Conservation (phyloP, 129 eudicot genomes). For the Lactuca saligna region DNA sequence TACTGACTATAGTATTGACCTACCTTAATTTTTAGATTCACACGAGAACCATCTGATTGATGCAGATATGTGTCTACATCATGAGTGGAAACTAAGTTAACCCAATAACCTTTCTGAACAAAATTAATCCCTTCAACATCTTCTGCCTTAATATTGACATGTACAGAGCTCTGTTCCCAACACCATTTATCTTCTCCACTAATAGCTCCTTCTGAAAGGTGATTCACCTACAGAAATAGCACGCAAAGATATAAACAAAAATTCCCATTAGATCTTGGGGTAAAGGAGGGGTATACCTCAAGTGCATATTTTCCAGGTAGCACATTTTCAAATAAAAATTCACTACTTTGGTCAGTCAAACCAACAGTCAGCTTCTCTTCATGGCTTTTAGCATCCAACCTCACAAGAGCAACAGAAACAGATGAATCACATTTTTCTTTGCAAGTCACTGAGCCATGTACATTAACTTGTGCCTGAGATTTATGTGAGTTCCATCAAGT, state of each 20-base stretch:
- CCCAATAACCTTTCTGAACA: conserved; percentile 90
- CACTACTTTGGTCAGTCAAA: conserved; percentile 58
- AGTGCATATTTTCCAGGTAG: conserved; percentile 90
- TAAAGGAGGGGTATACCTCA: conserved; percentile 55
- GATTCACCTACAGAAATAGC: conserved; percentile 57
- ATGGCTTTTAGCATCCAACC: conserved; percentile 57
- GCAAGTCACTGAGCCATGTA: conserved; percentile 83
- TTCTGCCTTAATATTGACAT: conserved; percentile 64
- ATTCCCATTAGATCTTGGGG: not conserved
- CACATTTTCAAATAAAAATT: conserved; percentile 73
- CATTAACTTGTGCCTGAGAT: conserved; percentile 77
- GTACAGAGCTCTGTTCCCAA: conserved; percentile 72
- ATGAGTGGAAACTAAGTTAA: conserved; percentile 73
- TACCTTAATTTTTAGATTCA: conserved; percentile 82
- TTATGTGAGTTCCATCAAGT: conserved; percentile 25
- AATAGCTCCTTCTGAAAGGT: conserved; percentile 37
- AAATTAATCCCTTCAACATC: conserved; percentile 67
- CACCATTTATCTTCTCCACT: conserved; percentile 88
- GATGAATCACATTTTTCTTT: conserved; percentile 83
- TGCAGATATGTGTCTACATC: conserved; percentile 75
- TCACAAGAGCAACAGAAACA: conserved; percentile 62
- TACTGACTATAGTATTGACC: not conserved
- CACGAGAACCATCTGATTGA: conserved; percentile 61
- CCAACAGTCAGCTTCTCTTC: conserved; percentile 44
- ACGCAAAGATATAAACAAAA: conserved; percentile 15